Conservation (phyloP, 768 basidiomycete species). For the Rhizopogon vulgaris region DNA sequence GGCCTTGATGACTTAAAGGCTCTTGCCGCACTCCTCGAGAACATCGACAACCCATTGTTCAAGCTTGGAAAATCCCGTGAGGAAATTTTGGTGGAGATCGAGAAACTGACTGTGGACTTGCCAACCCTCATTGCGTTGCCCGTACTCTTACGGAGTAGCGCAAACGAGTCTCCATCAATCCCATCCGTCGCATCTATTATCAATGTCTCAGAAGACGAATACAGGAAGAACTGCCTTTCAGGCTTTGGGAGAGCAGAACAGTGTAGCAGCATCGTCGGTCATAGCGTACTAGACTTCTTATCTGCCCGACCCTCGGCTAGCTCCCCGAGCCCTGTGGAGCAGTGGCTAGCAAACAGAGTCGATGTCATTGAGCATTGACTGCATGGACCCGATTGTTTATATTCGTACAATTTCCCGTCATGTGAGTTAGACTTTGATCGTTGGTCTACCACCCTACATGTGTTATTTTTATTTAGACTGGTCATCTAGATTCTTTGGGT, state of each 20-base stretch:
- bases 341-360: constrained; percentile 39
- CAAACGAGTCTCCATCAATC: not conserved
- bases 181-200: constrained; percentile 36
- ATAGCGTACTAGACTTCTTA: constrained; percentile 49
- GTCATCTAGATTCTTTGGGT: not conserved
- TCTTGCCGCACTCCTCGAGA: constrained; percentile 52
- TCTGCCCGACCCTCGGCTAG: constrained; percentile 27
- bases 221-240: constrained; percentile 60
- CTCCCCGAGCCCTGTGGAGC: constrained; percentile 21
- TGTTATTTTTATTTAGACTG: not conserved
- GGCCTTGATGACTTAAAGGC: constrained; percentile 62
- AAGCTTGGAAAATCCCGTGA: constrained; percentile 13
- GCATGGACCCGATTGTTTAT: constrained; percentile 1
- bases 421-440: not conserved
- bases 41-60: constrained; percentile 29
- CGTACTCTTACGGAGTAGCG: constrained; percentile 46
- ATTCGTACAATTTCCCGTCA: not conserved
- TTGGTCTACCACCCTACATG: not conserved
- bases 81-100: constrained; percentile 37
- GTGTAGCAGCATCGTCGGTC: constrained; percentile 53
- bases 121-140: constrained; percentile 74
- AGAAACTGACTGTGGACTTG: constrained; percentile 51
- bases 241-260: constrained; percentile 80
- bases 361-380: constrained; percentile 14
- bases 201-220: constrained; percentile 54